phyloP scores from a whole-genome alignment of 306 rosid genomes.

The Trifolium repens region DNA sequence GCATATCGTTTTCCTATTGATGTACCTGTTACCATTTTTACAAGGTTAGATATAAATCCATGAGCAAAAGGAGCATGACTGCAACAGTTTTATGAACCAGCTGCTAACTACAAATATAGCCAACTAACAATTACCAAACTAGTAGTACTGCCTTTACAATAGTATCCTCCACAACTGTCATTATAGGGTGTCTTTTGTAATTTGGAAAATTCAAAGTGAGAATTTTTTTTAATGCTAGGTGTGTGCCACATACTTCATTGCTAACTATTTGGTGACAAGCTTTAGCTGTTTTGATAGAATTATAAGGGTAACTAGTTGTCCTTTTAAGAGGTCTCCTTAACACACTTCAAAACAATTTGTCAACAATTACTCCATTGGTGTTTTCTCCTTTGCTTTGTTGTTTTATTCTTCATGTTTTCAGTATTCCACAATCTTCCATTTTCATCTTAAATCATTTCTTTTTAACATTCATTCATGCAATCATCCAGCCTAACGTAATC shows the following conservation, averaged over 20 bases:
- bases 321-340: not conserved
- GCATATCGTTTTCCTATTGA: conserved; percentile 90
- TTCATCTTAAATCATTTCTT: not conserved
- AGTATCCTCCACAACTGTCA: not conserved
- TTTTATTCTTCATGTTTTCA: not conserved
- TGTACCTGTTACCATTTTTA: conserved; percentile 58
- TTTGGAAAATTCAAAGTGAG: not conserved
- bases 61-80: not conserved
- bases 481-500: conserved; percentile 11
- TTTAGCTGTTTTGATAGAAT: not conserved
- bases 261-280: not conserved
- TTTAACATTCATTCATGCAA: conserved; percentile 13
- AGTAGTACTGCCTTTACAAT: not conserved
- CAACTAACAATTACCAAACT: conserved; percentile 2
- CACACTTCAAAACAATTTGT: not conserved
- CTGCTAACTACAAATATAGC: conserved; percentile 7
- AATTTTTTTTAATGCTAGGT: not conserved
- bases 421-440: not conserved
- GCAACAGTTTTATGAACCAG: conserved; percentile 16
- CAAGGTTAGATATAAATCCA: not conserved
- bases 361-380: not conserved
- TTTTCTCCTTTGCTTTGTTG: conserved; percentile 3
- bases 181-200: not conserved
- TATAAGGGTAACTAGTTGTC: not conserved
- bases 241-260: not conserved